These are phyloP conservation scores for Diplodia seriata DNA, from an alignment of 2,329 filamentous ascomycete genomes.

Conservation along the genomic window DNA sequence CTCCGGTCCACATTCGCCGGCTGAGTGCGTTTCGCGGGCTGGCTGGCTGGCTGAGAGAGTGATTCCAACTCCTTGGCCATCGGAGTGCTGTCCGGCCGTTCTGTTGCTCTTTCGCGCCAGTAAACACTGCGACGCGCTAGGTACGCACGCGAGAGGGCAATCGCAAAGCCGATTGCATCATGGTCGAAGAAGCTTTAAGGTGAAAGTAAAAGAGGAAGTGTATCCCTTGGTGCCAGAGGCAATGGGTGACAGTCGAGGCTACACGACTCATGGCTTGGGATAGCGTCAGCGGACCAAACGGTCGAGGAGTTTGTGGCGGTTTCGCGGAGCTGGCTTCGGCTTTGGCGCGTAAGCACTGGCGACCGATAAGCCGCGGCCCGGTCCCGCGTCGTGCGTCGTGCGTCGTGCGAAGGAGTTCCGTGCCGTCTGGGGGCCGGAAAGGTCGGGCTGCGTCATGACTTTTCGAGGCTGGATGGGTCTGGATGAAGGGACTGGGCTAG, in stretches of 20 bases:
- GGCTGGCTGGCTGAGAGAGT: neutral
- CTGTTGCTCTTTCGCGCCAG: neutral
- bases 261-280: neutral
- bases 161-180: neutral
- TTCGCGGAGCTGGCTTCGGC: neutral
- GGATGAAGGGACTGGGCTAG: neutral
- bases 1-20: neutral
- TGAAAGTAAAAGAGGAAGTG: neutral
- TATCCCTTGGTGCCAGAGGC: too few relatives aligned
- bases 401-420: neutral
- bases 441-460: neutral
- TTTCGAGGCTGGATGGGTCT: neutral
- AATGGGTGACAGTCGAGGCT: neutral
- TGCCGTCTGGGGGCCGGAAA: neutral
- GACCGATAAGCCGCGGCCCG: neutral
- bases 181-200: neutral
- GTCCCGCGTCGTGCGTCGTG: neutral
- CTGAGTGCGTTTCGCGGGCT: neutral
- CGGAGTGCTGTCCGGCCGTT: neutral
- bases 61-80: neutral
- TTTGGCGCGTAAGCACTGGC: conserved; percentile 1
- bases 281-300: neutral
- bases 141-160: neutral
- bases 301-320: neutral
- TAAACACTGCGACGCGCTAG: neutral